These are phyloP conservation scores for Alternaria infectoria DNA, from an alignment of 2,329 filamentous ascomycete species.

Conservation along the genomic window DNA sequence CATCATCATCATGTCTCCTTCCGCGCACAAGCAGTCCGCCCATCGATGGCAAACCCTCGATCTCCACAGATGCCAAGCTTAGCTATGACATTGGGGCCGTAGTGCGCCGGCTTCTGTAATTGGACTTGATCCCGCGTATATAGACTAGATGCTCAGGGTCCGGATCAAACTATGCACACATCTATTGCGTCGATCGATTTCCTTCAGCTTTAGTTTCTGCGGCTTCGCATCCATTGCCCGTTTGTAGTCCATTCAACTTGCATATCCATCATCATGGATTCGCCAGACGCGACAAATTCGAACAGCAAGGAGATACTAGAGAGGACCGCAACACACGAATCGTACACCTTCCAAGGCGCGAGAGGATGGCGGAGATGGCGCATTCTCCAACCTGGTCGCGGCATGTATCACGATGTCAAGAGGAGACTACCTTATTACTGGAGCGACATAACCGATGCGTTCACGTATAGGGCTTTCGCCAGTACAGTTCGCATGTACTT, in stretches of 20 bases:
- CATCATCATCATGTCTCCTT: not conserved
- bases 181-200: not conserved
- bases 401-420: constrained; percentile 62
- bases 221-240: not conserved
- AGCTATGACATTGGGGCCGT: not conserved
- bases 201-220: not conserved
- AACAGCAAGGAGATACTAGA: constrained; percentile 5
- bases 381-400: constrained; percentile 54
- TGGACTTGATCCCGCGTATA: not conserved
- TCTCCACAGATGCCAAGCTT: constrained; percentile 9
- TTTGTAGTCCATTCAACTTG: not conserved
- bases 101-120: not conserved
- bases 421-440: constrained; percentile 62
- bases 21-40: not conserved
- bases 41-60: not conserved
- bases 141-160: not conserved
- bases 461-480: constrained; percentile 61
- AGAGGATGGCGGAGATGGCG: constrained; percentile 52
- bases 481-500: constrained; percentile 66
- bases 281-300: not conserved
- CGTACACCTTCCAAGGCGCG: constrained; percentile 45
- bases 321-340: constrained; percentile 30
- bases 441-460: constrained; percentile 62
- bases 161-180: not conserved
- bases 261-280: constrained; percentile 1